Conservation (phyloP, 129 eudicot species). For the Calendula officinalis region DNA sequence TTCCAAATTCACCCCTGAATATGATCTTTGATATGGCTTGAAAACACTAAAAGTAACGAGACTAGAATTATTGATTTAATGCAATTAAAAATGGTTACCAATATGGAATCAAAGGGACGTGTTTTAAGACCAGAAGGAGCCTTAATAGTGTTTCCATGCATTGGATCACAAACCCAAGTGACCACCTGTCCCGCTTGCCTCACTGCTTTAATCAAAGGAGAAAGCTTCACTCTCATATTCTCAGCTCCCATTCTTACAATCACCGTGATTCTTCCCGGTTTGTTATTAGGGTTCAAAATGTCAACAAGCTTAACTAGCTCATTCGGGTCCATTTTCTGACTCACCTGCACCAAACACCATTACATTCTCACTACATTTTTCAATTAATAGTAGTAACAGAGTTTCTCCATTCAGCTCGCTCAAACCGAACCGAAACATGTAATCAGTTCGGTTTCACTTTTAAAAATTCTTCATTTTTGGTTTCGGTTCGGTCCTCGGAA, state of each 20-base stretch:
- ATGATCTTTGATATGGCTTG: not conserved
- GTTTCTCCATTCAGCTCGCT: too few relatives aligned
- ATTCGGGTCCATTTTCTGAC: constrained; percentile 68
- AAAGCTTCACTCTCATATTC: constrained; percentile 63
- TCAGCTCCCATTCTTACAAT: constrained; percentile 76
- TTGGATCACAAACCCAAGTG: constrained; percentile 71
- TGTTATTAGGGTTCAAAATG: constrained; percentile 57
- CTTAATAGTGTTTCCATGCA: constrained; percentile 75
- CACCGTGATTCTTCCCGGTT: constrained; percentile 67
- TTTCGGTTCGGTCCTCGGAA: too few relatives aligned
- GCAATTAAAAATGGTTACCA: constrained; percentile 39
- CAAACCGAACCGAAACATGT: too few relatives aligned
- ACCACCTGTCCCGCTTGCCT: constrained; percentile 62
- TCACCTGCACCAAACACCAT: constrained; percentile 47
- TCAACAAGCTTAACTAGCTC: constrained; percentile 58
- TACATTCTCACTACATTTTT: too few relatives aligned
- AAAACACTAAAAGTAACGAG: not conserved
- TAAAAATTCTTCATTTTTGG: too few relatives aligned
- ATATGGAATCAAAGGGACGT: constrained; percentile 59
- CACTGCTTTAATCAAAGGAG: constrained; percentile 56
- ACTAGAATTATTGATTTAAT: not conserved
- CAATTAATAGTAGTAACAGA: too few relatives aligned
- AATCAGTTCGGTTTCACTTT: too few relatives aligned
- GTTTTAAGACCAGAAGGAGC: constrained; percentile 72
- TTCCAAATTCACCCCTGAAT: constrained; percentile 5